A percentile compares a stretch with the other conserved stretches of the same genome.
These are phyloP conservation scores for Trichoderma citrinoviride DNA, from an alignment of 2,329 filamentous ascomycete species.

Conservation along the genomic window DNA sequence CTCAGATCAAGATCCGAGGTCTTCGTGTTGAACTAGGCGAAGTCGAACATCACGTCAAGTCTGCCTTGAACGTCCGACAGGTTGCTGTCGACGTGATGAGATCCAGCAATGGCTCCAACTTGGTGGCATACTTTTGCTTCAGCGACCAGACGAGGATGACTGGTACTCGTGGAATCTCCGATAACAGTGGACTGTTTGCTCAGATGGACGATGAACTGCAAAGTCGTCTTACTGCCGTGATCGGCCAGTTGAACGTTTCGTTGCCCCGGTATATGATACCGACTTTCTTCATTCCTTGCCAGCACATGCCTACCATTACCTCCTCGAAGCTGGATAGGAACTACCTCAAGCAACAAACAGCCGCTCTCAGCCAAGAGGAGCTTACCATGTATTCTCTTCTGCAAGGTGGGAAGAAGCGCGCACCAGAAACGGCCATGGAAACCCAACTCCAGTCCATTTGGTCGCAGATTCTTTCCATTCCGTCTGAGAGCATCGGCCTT, in stretches of 20 bases:
- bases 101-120: neutral
- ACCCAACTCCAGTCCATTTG: constrained; percentile 22
- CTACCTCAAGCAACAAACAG: neutral
- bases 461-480: constrained; percentile 22
- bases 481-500: constrained; percentile 19
- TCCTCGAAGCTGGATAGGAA: constrained; percentile 26
- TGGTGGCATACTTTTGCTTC: constrained; percentile 19
- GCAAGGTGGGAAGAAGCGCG: constrained; percentile 2
- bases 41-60: constrained; percentile 21
- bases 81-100: constrained; percentile 17
- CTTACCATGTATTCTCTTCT: constrained; percentile 17
- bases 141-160: constrained; percentile 8
- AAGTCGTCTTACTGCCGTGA: constrained; percentile 23
- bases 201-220: constrained; percentile 14
- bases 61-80: neutral
- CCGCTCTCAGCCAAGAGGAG: neutral
- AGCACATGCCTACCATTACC: constrained; percentile 25
- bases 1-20: constrained; percentile 15
- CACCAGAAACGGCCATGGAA: constrained; percentile 2
- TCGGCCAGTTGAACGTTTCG: constrained; percentile 16
- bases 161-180: neutral
- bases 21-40: constrained; percentile 21
- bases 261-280: constrained; percentile 28
- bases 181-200: constrained; percentile 20
- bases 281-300: constrained; percentile 25